Evolutionary conservation across 768 basidiomycete genomes (phyloP), one percentile per base, ranked within the genome.

Genomic region (Suillus ampliporus): DNA sequence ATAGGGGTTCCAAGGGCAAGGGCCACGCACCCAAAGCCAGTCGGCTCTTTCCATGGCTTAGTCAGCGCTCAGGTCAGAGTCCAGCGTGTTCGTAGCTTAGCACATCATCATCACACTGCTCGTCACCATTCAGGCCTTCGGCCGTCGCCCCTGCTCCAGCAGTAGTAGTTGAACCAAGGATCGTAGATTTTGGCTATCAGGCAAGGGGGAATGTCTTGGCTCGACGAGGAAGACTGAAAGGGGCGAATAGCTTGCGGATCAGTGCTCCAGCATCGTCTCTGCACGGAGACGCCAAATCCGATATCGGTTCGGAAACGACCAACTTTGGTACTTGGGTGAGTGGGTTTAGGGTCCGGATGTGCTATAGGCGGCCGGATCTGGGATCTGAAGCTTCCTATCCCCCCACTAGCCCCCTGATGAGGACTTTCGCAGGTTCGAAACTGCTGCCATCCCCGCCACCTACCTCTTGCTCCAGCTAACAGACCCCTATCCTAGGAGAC

Each of bases 211-310:
- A 54, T 19, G 6, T 21, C 28, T 1, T 15, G 17, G 40, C 14
- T 11, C 31, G 51, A 53, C 60, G 26, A 53, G 58, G 23, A 34
- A 53, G n/a, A 61, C 26, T 53, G 50, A 53, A 53, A n/a, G 51
- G 60, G n/a, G 21, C 31, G 6, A 31, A 31, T 41, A 19, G n/a
- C 21, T 46, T 13, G 5, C 21, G 13, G 44, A 21, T 46, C 8
- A 46, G 44, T n/a, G n/a, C n/a, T n/a, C n/a, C n/a, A n/a, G n/a
- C n/a, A n/a, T n/a, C 43, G 23, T 47, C 46, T 23, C 21, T 14
- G 23, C 11, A 46, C 19, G 21, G 21, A 46, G 11, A 46, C 11
- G 5, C 21, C 43, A 44, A 21, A 44, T n/a, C 21, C 43, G 10
- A 6, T 11, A 5, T 43, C 41, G 41, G 41, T 41, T 17, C 13